Conservation (phyloP, 2,329 filamentous ascomycete species). For the Parastagonospora nodorum region DNA sequence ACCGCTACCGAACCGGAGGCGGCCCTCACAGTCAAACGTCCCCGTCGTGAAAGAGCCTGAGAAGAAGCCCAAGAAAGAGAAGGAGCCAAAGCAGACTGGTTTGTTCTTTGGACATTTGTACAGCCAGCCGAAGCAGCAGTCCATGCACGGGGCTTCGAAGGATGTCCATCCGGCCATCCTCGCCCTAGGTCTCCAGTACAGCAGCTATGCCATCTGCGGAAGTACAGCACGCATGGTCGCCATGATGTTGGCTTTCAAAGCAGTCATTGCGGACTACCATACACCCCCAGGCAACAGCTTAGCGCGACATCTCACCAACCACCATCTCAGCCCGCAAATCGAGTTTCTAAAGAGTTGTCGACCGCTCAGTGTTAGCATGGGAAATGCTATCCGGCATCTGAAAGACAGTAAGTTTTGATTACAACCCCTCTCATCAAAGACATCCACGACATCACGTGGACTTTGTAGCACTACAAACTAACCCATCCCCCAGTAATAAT, state of each 20-base stretch:
- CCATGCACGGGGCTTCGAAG: conserved; percentile 64
- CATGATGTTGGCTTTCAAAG: conserved; percentile 87
- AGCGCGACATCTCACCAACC: conserved; percentile 86
- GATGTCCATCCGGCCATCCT: conserved; percentile 86
- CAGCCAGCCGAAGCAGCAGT: conserved; percentile 72
- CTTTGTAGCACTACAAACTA: background rate
- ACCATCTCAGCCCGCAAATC: conserved; percentile 92
- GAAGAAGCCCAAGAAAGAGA: conserved; percentile 45
- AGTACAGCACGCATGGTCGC: conserved; percentile 87
- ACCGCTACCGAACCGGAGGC: conserved; percentile 39
- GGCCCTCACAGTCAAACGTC: conserved; percentile 35
- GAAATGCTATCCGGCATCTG: conserved; percentile 92
- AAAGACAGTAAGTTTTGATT: conserved; percentile 68
- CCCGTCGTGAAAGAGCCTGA: conserved; percentile 36
- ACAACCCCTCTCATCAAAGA: background rate
- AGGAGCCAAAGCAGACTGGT: conserved; percentile 61
- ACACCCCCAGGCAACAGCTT: conserved; percentile 85
- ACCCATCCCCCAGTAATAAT: conserved; percentile 66
- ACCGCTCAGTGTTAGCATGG: conserved; percentile 96
- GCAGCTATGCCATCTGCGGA: conserved; percentile 84
- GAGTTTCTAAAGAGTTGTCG: conserved; percentile 91
- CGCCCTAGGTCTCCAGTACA: conserved; percentile 86
- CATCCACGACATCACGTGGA: background rate
- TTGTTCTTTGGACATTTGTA: conserved; percentile 75
- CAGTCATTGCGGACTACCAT: conserved; percentile 89